Evolutionary conservation across 2,329 filamentous ascomycete genomes (phyloP), one percentile per base, ranked within the genome.

Genomic region (Arthrobotrys conoides): DNA sequence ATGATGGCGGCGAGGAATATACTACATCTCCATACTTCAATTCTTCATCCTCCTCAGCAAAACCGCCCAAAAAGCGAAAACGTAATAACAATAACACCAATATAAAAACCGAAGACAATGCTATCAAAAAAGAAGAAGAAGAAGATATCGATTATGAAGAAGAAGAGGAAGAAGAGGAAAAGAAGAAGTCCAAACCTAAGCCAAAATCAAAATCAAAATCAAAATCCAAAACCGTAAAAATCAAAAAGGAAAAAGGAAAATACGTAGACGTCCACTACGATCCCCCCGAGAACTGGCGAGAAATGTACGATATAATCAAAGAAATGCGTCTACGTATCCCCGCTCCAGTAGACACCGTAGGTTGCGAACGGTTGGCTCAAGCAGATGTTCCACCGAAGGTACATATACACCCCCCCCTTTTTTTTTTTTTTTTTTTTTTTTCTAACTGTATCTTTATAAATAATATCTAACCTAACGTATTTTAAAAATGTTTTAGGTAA

Each of bases 341-440:
- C 0, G 96, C 96, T 0, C 92, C 95, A 0, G 96, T 99, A 10
- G 96, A 99, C 84, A 98, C 95, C 0, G 97, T 98, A 94, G 96
- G 96, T 10, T 99, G 96, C 85, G 94, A 94, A 84, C 89, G 89
- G 6, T 87, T 96, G 9, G 92, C 92, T 1, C 86, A 89, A 70
- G 85, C 87, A 59, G 83, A 85, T 16, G 84, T 83, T 2, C 84
- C 85, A 0, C 86, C 87, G 16, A 82, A 82, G 44, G 81, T 83
- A 53, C 20, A 14, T 16, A 41, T 41, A 16, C 14, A 33, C 10
- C 18, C 22, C 18, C 20, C 20, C 22, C 20, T n/a, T n/a, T n/a
- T n/a, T n/a, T n/a, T n/a, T n/a, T n/a, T n/a, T n/a, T n/a, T n/a
- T n/a, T n/a, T n/a, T n/a, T n/a, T n/a, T n/a, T n/a, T n/a, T n/a